Evolutionary conservation across 768 basidiomycete species (phyloP).

Genomic region (Saitozyma podzolica): DNA sequence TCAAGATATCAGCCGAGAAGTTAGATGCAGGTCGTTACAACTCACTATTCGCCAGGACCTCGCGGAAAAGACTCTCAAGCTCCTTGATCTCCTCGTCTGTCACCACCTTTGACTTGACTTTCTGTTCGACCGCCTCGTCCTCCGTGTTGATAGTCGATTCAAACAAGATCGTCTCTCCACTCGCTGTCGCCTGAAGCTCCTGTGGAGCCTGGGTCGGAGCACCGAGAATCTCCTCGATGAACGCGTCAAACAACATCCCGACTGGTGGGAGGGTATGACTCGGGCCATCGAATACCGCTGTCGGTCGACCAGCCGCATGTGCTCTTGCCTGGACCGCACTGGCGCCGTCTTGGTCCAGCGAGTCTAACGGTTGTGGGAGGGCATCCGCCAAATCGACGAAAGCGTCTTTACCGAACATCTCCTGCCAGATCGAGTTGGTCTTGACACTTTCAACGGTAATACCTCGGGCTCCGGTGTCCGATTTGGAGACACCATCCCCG

Average conservation of each 20-base stretch:
- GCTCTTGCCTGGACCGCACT: constrained; percentile 48
- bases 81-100: constrained; percentile 62
- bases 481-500: constrained; percentile 41
- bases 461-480: constrained; percentile 55
- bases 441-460: constrained; percentile 53
- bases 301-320: constrained; percentile 54
- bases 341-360: constrained; percentile 21
- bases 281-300: constrained; percentile 65
- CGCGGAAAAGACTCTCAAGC: constrained; percentile 67
- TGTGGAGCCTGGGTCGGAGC: not conserved
- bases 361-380: not conserved
- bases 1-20: not conserved
- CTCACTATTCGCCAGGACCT: constrained; percentile 19
- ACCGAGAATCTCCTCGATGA: constrained; percentile 58
- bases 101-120: constrained; percentile 53
- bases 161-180: too few species aligned
- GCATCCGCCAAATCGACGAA: constrained; percentile 52
- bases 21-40: not conserved
- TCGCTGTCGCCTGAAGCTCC: not conserved
- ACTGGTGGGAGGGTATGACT: constrained; percentile 76
- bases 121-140: constrained; percentile 20
- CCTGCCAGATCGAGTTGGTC: constrained; percentile 73
- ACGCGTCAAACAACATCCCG: constrained; percentile 67
- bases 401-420: constrained; percentile 82
- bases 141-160: too few species aligned